Percentiles rank a stretch among this genome's conserved stretches.
Evolutionary conservation across 495 filamentous ascomycete species (phyloP).

Genomic region (Corynascus novoguineensis): DNA sequence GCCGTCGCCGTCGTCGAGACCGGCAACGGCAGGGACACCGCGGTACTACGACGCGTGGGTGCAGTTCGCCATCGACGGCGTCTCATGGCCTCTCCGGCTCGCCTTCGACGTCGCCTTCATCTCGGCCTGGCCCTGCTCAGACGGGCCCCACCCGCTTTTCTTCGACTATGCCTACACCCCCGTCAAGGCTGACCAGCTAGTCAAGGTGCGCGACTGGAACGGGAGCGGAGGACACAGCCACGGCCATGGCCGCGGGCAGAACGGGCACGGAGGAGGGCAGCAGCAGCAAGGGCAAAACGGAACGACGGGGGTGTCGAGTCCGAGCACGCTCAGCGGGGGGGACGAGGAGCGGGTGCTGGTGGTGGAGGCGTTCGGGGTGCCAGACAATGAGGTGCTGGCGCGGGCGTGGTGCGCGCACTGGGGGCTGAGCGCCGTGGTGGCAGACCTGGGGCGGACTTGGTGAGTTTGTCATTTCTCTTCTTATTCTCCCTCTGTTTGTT

Average conservation of each 20-base stretch:
- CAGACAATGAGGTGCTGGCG: constrained; percentile 68
- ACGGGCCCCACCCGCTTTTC: constrained; percentile 64
- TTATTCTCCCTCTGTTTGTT: background rate
- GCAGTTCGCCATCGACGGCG: constrained; percentile 60
- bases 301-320: constrained; percentile 15
- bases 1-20: background rate
- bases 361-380: constrained; percentile 62
- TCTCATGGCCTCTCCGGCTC: constrained; percentile 58
- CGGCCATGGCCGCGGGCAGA: no score
- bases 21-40: constrained; percentile 25
- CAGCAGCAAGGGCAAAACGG: background rate
- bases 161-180: constrained; percentile 56
- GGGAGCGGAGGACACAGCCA: constrained; percentile 23
- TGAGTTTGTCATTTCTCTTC: constrained; percentile 27
- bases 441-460: constrained; percentile 62
- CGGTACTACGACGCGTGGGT: constrained; percentile 57
- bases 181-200: constrained; percentile 54
- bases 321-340: constrained; percentile 18
- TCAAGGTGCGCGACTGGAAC: constrained; percentile 58
- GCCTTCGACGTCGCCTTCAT: constrained; percentile 63
- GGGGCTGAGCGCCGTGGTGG: constrained; percentile 61
- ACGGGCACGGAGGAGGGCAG: no score
- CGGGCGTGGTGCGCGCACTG: constrained; percentile 68
- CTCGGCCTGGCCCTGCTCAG: constrained; percentile 58
- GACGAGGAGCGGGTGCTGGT: constrained; percentile 59